Percentiles rank a stretch among this genome's conserved stretches.
phyloP scores from a whole-genome alignment of 2,329 filamentous ascomycete species.

The Davidsoniella australis region DNA sequence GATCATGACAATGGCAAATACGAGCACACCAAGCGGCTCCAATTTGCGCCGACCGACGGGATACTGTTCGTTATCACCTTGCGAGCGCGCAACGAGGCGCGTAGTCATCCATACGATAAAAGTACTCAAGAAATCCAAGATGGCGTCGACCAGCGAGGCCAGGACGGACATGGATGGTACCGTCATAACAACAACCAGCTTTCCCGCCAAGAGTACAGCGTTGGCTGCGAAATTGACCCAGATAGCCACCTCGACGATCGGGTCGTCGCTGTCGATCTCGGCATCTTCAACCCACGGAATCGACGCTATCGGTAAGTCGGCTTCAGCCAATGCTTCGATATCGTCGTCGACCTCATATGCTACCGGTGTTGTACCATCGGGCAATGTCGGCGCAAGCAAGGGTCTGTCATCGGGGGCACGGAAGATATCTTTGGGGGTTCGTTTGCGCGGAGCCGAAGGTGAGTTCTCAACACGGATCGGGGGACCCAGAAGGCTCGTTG shows the following conservation, averaged over 20 bases:
- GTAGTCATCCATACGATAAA: constrained; percentile 69
- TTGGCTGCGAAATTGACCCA: constrained; percentile 75
- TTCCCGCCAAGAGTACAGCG: constrained; percentile 53
- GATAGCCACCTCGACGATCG: constrained; percentile 71
- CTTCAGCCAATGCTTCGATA: constrained; percentile 24
- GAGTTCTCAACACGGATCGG: constrained; percentile 18
- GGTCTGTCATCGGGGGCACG: constrained; percentile 42
- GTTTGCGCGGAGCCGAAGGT: constrained; percentile 39
- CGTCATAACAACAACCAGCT: constrained; percentile 58
- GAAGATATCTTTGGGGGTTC: constrained; percentile 76
- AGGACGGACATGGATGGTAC: constrained; percentile 70
- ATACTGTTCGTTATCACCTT: constrained; percentile 57
- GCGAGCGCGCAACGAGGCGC: constrained; percentile 45
- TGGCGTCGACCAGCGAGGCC: constrained; percentile 62
- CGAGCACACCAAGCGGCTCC: constrained; percentile 63
- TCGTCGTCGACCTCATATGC: constrained; percentile 28
- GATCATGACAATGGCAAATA: constrained; percentile 77
- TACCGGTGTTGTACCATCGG: constrained; percentile 17
- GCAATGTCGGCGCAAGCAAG: constrained; percentile 28
- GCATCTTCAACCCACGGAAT: constrained; percentile 60
- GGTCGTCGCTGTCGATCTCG: constrained; percentile 51
- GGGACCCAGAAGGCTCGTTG: constrained; percentile 14
- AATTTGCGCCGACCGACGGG: constrained; percentile 62
- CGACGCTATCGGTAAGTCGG: constrained; percentile 30
- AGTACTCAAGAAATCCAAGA: constrained; percentile 65